A percentile compares a stretch with the other conserved stretches of the same genome.
phyloP scores from a whole-genome alignment of 768 basidiomycete species.

The Lactifluus volemus region DNA sequence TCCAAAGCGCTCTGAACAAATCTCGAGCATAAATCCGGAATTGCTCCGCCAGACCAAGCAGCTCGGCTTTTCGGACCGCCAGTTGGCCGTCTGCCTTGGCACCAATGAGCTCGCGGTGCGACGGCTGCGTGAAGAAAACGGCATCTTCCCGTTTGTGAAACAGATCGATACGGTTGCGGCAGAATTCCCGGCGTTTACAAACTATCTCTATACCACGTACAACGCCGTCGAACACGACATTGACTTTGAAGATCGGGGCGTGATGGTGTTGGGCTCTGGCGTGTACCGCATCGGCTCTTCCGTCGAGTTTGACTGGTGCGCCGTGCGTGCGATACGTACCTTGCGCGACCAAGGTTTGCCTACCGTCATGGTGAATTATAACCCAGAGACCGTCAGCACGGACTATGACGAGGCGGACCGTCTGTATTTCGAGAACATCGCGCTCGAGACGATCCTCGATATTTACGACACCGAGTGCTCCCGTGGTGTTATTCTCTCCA shows the following conservation, averaged over 20 bases:
- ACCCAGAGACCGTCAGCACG: slow-evolving; percentile 97
- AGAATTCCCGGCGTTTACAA: slow-evolving; percentile 97
- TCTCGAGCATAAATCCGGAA: slow-evolving; percentile 52
- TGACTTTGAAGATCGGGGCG: slow-evolving; percentile 80
- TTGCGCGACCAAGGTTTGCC: slow-evolving; percentile 90
- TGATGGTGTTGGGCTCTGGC: slow-evolving; percentile 96
- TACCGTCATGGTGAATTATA: slow-evolving; percentile 99
- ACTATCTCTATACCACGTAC: slow-evolving; percentile 98
- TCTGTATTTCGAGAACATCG: slow-evolving; percentile 98
- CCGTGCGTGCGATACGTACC: slow-evolving; percentile 93
- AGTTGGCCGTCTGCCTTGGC: slow-evolving; percentile 72
- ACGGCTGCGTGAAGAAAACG: slow-evolving; percentile 74
- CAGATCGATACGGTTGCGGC: slow-evolving; percentile 99
- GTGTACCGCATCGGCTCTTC: slow-evolving; percentile 99
- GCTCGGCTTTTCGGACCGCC: slow-evolving; percentile 91
- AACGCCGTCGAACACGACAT: slow-evolving; percentile 94
- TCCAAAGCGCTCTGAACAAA: slow-evolving; percentile 44
- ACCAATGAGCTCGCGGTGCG: slow-evolving; percentile 94
- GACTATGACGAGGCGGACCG: slow-evolving; percentile 99
- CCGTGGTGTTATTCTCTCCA: slow-evolving; percentile 88
- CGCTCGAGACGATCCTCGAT: slow-evolving; percentile 90
- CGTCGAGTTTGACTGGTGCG: slow-evolving; percentile 99
- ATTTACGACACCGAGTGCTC: slow-evolving; percentile 91
- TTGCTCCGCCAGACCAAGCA: slow-evolving; percentile 81
- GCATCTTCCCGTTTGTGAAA: slow-evolving; percentile 87